Evolutionary conservation across 441 rosid species (phyloP), one percentile per base, ranked within the genome.

Genomic region (Erodium chrysanthum): DNA sequence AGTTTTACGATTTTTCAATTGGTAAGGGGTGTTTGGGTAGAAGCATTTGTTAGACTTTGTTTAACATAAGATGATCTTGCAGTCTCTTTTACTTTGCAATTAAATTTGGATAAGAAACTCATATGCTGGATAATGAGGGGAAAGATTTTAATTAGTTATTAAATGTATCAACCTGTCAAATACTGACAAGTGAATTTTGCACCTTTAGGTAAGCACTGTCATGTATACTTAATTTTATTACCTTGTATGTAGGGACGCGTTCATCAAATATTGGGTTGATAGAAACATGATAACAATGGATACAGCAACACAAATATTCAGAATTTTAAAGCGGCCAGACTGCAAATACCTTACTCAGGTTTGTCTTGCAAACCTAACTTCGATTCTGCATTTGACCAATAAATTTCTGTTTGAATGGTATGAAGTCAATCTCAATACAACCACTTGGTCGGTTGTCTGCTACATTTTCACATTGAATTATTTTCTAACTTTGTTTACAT

Each of bases 191-290:
- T 40, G 48, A 44, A 35, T 44, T 11, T 44, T 44, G 50, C 50
- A 11, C n/a, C 15, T 44, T 44, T 9, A 35, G 40, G 15, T 44
- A 44, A 44, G 50, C 20, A 48, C 56, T 3, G 20, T 14, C 18
- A 48, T 48, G 5, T 15, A 54, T 18, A 5, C 29, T 71, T 77
- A 21, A 12, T 22, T 52, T 69, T 69, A 15, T 64, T 20, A 70
- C 35, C 22, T 65, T 70, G 29, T 37, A 73, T 74, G 71, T 66
- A 95, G 99, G 83, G 94, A 89, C 69, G 91, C 94, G 31, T 90
- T 95, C 81, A 73, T 88, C 80, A 84, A 85, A 80, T 95, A 84
- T 74, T 95, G 97, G 99, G 63, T 92, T 76, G 82, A 85, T 69
- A 85, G 92, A 9, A 86, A 82, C 77, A 81, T 95, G 86, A 79